A percentile compares a stretch with the other conserved stretches of the same genome.
Evolutionary conservation across 176 grass and related monocot genomes (phyloP).

Genomic region (Poa annua): DNA sequence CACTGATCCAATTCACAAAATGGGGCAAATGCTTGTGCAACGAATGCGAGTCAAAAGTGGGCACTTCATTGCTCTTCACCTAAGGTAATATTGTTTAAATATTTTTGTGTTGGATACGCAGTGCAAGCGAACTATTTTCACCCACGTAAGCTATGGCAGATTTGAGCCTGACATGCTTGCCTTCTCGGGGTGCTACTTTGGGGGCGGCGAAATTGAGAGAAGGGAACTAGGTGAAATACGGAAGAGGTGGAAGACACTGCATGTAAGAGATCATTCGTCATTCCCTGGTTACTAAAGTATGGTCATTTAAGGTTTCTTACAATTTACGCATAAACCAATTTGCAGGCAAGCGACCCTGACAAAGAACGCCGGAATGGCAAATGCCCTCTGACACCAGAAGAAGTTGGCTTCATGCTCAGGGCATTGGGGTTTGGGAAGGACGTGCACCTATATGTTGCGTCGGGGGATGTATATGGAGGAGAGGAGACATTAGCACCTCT

Average conservation of each 20-base stretch:
- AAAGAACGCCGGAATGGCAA: slow-evolving; percentile 83
- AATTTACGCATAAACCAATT: slow-evolving; percentile 9
- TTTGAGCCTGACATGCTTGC: slow-evolving; percentile 99
- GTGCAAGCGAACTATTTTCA: background rate
- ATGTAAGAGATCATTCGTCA: slow-evolving; percentile 63
- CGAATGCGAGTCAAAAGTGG: slow-evolving; percentile 68
- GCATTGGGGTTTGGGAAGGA: slow-evolving; percentile 86
- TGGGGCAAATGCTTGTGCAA: slow-evolving; percentile 70
- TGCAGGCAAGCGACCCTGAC: slow-evolving; percentile 78
- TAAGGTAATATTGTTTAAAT: slow-evolving; percentile 53
- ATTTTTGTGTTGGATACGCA: background rate
- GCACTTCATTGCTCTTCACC: slow-evolving; percentile 81
- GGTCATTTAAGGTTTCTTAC: slow-evolving; percentile 34
- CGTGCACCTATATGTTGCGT: slow-evolving; percentile 85
- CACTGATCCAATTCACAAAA: slow-evolving; percentile 75
- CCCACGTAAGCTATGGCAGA: slow-evolving; percentile 46
- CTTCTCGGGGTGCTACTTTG: slow-evolving; percentile 97
- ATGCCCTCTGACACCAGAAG: slow-evolving; percentile 90
- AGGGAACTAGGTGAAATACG: slow-evolving; percentile 79
- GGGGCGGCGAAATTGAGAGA: slow-evolving; percentile 90
- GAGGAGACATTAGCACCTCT: slow-evolving; percentile 85
- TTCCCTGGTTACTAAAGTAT: slow-evolving; percentile 8
- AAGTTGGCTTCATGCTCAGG: slow-evolving; percentile 87
- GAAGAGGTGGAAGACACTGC: slow-evolving; percentile 88
- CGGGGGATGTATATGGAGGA: slow-evolving; percentile 86